Conservation (phyloP, 1,284 basidiomycete genomes). For the Vanrija humicola region DNA sequence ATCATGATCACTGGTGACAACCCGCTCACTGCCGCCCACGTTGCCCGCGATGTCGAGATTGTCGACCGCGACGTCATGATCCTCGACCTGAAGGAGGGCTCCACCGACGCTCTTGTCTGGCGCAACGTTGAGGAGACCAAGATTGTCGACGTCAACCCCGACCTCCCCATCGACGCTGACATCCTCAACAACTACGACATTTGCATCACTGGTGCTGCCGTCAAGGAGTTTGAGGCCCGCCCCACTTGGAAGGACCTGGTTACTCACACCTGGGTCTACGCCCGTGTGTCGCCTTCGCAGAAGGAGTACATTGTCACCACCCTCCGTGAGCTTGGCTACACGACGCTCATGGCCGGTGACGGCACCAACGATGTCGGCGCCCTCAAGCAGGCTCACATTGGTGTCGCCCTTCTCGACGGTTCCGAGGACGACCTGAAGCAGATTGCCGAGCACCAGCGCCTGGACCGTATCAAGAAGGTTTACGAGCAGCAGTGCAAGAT, state of each 20-base stretch:
- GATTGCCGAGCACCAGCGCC: slow-evolving; percentile 84
- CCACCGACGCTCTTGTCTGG: slow-evolving; percentile 77
- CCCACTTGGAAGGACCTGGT: slow-evolving; percentile 69
- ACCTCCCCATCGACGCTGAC: slow-evolving; percentile 66
- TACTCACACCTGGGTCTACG: slow-evolving; percentile 93
- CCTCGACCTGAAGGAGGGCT: slow-evolving; percentile 78
- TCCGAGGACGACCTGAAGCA: slow-evolving; percentile 84
- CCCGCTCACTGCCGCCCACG: slow-evolving; percentile 88
- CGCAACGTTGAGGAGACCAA: slow-evolving; percentile 84
- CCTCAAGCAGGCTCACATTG: slow-evolving; percentile 91
- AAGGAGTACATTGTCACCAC: slow-evolving; percentile 90
- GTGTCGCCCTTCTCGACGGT: slow-evolving; percentile 86
- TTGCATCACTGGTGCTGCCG: slow-evolving; percentile 85
- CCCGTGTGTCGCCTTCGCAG: slow-evolving; percentile 89
- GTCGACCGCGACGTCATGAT: slow-evolving; percentile 89
- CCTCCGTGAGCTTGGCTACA: slow-evolving; percentile 79
- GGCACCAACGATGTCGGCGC: slow-evolving; percentile 97
- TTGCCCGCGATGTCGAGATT: slow-evolving; percentile 90
- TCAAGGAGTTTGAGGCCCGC: slow-evolving; percentile 70
- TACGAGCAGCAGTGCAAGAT: slow-evolving; percentile 91
- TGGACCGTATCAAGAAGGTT: slow-evolving; percentile 87
- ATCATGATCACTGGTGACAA: slow-evolving; percentile 98
- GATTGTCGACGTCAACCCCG: slow-evolving; percentile 74
- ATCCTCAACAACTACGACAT: slow-evolving; percentile 85
- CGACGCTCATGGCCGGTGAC: slow-evolving; percentile 93